Conservation (phyloP, 2,329 filamentous ascomycete genomes). For the Monilinia fructigena region DNA sequence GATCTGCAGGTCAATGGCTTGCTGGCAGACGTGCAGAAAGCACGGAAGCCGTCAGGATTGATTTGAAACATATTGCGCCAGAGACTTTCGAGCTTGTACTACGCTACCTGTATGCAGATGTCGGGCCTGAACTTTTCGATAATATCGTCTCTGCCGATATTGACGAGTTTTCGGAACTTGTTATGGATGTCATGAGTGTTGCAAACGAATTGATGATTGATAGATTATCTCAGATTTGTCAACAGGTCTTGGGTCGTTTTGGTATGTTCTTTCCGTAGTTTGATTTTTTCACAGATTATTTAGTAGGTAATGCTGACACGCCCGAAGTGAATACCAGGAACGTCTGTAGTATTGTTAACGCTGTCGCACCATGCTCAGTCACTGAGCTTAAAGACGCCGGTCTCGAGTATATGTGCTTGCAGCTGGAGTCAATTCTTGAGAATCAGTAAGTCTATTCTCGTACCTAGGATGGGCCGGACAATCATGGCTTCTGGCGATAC, state of each 20-base stretch:
- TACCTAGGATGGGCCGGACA: no score
- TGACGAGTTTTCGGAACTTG: slow-evolving; percentile 83
- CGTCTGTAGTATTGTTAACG: slow-evolving; percentile 80
- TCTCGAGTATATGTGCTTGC: slow-evolving; percentile 86
- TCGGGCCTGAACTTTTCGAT: slow-evolving; percentile 78
- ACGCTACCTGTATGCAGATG: slow-evolving; percentile 79
- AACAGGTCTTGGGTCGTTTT: slow-evolving; percentile 77
- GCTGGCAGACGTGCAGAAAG: slow-evolving; percentile 60
- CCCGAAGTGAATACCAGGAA: slow-evolving; percentile 73
- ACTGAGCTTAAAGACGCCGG: slow-evolving; percentile 84
- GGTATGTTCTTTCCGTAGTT: slow-evolving; percentile 45
- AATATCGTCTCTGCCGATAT: slow-evolving; percentile 67
- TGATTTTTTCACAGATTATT: neutral
- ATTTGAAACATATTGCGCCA: slow-evolving; percentile 76
- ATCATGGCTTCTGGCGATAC: neutral
- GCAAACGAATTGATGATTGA: slow-evolving; percentile 97
- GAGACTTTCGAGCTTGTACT: slow-evolving; percentile 77
- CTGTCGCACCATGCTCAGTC: slow-evolving; percentile 79
- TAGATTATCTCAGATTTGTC: slow-evolving; percentile 83
- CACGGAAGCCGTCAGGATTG: slow-evolving; percentile 61
- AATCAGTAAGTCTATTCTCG: slow-evolving; percentile 53
- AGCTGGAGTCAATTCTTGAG: slow-evolving; percentile 88
- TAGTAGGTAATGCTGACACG: slow-evolving; percentile 28
- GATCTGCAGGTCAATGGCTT: slow-evolving; percentile 82
- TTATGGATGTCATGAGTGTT: slow-evolving; percentile 84